Evolutionary conservation across 208 protist species (phyloP).

Genomic region (Leishmania martiniquensis): DNA sequence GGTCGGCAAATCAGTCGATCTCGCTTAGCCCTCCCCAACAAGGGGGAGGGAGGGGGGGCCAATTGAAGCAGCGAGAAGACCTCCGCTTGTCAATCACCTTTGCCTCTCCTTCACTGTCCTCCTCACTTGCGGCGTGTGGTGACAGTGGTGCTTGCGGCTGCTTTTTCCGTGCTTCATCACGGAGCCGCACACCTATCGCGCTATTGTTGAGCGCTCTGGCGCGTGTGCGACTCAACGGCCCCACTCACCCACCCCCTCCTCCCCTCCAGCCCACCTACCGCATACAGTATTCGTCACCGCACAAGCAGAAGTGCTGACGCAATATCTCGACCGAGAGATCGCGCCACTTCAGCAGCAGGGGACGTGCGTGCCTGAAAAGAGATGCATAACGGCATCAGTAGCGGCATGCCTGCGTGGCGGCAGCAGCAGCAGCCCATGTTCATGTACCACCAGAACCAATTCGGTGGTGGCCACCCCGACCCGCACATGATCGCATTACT

Average conservation of each 20-base stretch:
- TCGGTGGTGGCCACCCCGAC: slow-evolving; percentile 2
- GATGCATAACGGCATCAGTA: background rate
- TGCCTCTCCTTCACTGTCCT: background rate
- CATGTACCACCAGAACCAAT: background rate
- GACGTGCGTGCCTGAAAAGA: background rate
- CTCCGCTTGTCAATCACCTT: background rate
- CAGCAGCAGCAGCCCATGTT: slow-evolving; percentile 18
- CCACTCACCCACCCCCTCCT: too few relatives aligned
- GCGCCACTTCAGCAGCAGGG: background rate
- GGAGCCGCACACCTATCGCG: background rate
- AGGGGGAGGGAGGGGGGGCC: too few relatives aligned
- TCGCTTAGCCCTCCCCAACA: too few relatives aligned
- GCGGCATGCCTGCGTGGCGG: background rate
- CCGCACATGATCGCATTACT: slow-evolving; percentile 23
- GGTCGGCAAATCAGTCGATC: too few relatives aligned
- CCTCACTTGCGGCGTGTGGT: background rate
- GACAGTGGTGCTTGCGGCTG: background rate
- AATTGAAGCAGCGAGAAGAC: too few relatives aligned
- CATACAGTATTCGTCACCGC: background rate
- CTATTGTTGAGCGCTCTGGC: background rate
- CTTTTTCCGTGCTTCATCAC: background rate
- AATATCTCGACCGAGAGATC: background rate
- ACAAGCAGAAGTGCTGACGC: background rate
- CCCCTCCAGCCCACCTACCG: background rate
- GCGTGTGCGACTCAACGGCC: too few relatives aligned